Conservation (phyloP, 805 yeast species). For the Saccharomyces kudriavzevii region DNA sequence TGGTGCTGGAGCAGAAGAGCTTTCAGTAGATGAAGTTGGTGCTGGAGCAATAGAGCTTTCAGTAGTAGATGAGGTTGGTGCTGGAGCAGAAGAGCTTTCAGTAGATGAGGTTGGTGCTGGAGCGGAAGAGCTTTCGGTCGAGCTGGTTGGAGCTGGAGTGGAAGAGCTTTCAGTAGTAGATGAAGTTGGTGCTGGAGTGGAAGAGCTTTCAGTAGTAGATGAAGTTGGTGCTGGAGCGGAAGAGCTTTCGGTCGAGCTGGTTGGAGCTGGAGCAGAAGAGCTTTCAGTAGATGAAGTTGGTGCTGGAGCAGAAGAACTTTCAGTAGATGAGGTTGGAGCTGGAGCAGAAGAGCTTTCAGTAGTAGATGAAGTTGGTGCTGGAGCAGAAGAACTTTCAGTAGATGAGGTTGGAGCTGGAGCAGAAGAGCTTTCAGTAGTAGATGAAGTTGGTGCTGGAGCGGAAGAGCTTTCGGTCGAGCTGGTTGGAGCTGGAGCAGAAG, state of each 20-base stretch:
- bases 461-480: background rate
- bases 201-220: background rate
- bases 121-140: background rate
- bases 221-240: background rate
- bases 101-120: background rate
- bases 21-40: background rate
- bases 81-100: background rate
- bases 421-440: background rate
- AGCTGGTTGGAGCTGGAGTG: background rate
- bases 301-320: background rate
- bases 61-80: background rate
- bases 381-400: background rate
- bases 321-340: background rate
- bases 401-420: background rate
- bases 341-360: background rate
- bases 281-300: background rate
- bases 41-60: background rate
- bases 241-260: background rate
- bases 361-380: background rate
- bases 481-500: background rate
- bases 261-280: background rate
- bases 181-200: background rate
- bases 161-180: background rate
- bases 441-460: background rate
- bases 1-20: background rate